Evolutionary conservation across 352 stramenopile species (phyloP), one percentile per base, ranked within the genome.

Genomic region (Phytophthora hibernalis): DNA sequence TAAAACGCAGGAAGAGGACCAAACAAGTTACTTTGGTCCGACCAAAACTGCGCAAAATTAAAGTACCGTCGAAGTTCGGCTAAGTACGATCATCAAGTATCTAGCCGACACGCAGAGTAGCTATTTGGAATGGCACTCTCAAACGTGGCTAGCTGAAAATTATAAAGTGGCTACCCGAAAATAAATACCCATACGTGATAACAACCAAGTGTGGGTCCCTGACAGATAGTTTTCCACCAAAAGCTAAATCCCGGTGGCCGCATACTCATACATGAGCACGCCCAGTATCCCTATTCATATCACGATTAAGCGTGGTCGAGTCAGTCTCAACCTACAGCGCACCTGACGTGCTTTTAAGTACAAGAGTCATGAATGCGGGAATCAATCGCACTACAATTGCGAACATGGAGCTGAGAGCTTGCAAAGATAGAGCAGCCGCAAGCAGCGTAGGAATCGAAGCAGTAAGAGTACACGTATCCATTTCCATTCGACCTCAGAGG

Each of bases 231-330:
- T 79, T 80, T 0, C 80, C 84, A 37, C 81, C 81, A 66, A 90
- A 4, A 91, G 24, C 21, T 89, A 67, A 22, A 88, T 83, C 1
- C 87, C 87, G 16, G 90, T 52, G 3, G 70, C 71, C 10, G 77
- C 80, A 56, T 91, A 93, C 55, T 85, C 67, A 28, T 75, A 80
- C 74, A 92, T 81, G 3, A 92, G 58, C 31, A 91, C 82, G 0
- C 79, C 74, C 9, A 87, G 75, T 68, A 91, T 88, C 9, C 80
- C 74, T 74, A 33, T 9, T 10, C 73, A 56, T 18, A 44, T 12
- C 37, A 44, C 2, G 0, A 44, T 10, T 53, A 31, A 45, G 12
- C 35, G 20, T 1, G 8, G 10, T 49, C 1, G 12, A 3, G 38
- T 42, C 33, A 21, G 28, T 35, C 30, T 47, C 31, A 37, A 43